Evolutionary conservation across 73 alveolate genomes (phyloP).

Genomic region (Paramecium biaurelia): DNA sequence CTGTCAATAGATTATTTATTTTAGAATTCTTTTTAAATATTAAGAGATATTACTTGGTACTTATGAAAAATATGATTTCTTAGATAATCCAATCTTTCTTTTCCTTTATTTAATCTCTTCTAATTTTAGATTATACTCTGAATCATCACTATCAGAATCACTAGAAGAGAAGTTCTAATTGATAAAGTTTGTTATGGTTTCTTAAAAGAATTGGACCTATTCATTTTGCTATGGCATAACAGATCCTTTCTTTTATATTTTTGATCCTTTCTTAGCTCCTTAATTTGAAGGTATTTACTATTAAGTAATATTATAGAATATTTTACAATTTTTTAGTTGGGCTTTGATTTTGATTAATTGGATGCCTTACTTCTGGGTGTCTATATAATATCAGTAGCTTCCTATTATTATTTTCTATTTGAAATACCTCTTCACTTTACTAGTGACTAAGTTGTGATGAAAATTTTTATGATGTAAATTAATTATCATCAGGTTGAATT

Average conservation of each 20-base stretch:
- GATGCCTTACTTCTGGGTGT: background rate
- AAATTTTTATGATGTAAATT: background rate
- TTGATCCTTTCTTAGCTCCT: background rate
- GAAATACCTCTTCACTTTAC: background rate
- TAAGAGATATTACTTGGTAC: background rate
- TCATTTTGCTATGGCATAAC: background rate
- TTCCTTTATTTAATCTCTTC: background rate
- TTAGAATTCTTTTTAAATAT: background rate
- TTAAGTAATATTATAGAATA: background rate
- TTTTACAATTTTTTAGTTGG: background rate
- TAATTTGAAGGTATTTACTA: background rate
- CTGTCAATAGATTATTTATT: background rate
- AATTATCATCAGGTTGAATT: background rate
- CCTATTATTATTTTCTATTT: background rate
- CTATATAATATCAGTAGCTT: background rate
- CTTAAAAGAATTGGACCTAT: background rate
- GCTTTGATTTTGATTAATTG: background rate
- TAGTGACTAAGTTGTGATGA: background rate
- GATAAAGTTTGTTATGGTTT: background rate
- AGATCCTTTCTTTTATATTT: background rate
- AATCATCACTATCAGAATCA: background rate
- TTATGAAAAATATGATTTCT: background rate
- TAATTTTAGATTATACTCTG: background rate
- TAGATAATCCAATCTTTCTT: background rate
- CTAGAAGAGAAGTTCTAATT: background rate